Percentiles rank a stretch among this genome's conserved stretches.
These are phyloP conservation scores for Porodaedalea pini DNA, from an alignment of 1,284 basidiomycete species.

Conservation along the genomic window DNA sequence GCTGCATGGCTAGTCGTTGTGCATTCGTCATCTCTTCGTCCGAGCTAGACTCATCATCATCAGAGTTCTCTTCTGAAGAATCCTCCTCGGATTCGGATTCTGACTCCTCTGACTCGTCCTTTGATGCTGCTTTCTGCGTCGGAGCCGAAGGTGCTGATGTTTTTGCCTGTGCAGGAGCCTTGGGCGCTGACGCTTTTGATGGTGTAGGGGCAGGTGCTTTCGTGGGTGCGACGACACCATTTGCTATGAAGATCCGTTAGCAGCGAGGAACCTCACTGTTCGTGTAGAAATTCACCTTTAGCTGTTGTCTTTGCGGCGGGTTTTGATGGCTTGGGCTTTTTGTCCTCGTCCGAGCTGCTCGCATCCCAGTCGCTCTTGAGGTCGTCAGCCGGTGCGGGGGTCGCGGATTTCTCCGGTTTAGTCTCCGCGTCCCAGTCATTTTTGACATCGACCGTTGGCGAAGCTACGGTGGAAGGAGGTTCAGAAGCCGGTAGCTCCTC, in stretches of 20 bases:
- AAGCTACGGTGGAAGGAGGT: slow-evolving; percentile 42
- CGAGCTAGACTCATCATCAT: slow-evolving; percentile 40
- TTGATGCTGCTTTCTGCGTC: slow-evolving; percentile 29
- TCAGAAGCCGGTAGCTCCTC: slow-evolving; percentile 37
- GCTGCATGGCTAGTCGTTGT: slow-evolving; percentile 68
- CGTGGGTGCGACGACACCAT: not conserved
- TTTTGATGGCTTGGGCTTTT: slow-evolving; percentile 28
- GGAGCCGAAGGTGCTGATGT: slow-evolving; percentile 28
- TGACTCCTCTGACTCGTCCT: slow-evolving; percentile 33
- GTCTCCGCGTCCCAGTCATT: slow-evolving; percentile 84
- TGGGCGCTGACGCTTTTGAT: slow-evolving; percentile 1
- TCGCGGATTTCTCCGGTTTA: slow-evolving; percentile 45
- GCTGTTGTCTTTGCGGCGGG: slow-evolving; percentile 25
- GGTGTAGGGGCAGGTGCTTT: slow-evolving; percentile 2
- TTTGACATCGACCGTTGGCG: slow-evolving; percentile 48
- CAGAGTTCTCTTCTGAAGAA: slow-evolving; percentile 39
- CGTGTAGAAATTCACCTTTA: slow-evolving; percentile 20
- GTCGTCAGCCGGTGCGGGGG: slow-evolving; percentile 28
- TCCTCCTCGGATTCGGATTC: slow-evolving; percentile 39
- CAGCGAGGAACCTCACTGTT: not conserved
- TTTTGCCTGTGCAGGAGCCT: slow-evolving; percentile 26
- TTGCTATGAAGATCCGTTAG: not conserved
- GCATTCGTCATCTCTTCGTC: slow-evolving; percentile 61
- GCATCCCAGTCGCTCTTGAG: slow-evolving; percentile 88
- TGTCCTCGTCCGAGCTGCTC: slow-evolving; percentile 65